phyloP scores from a whole-genome alignment of 306 rosid species.

The Vicia villosa region DNA sequence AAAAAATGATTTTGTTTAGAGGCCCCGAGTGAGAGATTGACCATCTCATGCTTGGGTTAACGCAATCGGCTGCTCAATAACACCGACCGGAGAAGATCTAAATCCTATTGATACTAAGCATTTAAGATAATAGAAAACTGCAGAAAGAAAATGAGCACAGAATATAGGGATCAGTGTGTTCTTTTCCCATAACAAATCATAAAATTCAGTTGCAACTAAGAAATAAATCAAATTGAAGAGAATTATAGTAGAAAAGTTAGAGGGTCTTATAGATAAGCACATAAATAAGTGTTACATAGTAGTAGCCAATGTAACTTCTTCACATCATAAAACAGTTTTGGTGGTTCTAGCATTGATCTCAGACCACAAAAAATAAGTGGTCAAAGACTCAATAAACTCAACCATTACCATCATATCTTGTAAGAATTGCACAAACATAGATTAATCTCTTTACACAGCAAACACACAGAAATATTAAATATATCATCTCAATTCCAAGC shows the following conservation, averaged over 20 bases:
- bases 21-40: too few relatives aligned
- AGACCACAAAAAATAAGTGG: slow-evolving; percentile 38
- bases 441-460: slow-evolving; percentile 39
- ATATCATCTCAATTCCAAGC: slow-evolving; percentile 31
- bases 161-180: background rate
- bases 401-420: slow-evolving; percentile 46
- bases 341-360: slow-evolving; percentile 26
- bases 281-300: slow-evolving; percentile 18
- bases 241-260: slow-evolving; percentile 7
- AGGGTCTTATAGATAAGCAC: background rate
- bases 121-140: background rate
- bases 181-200: background rate
- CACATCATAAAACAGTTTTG: slow-evolving; percentile 31
- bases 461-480: slow-evolving; percentile 32
- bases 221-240: background rate
- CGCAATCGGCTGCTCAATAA: background rate
- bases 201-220: background rate
- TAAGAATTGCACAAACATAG: slow-evolving; percentile 43
- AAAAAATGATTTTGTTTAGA: too few relatives aligned
- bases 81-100: background rate
- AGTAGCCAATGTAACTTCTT: slow-evolving; percentile 33
- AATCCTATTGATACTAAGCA: background rate
- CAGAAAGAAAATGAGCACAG: background rate
- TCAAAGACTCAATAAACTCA: slow-evolving; percentile 39
- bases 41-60: background rate